Evolutionary conservation across 2,329 filamentous ascomycete species (phyloP).

Genomic region (Metarhizium robertsii): DNA sequence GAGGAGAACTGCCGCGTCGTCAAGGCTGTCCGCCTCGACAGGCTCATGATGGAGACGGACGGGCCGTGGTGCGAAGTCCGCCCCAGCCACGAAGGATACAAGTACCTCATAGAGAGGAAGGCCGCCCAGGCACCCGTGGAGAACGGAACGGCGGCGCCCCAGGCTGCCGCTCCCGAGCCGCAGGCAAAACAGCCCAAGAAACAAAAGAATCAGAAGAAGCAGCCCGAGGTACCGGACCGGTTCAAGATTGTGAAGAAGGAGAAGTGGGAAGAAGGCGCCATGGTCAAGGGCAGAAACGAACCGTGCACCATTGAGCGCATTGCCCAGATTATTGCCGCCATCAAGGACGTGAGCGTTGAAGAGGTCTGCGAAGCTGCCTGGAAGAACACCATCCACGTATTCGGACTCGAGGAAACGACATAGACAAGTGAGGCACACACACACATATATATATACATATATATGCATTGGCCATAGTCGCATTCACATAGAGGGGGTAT

Average conservation of each 20-base stretch:
- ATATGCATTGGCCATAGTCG: background rate
- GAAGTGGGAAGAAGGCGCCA: slow-evolving; percentile 76
- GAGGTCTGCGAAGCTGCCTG: slow-evolving; percentile 81
- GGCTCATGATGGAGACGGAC: slow-evolving; percentile 91
- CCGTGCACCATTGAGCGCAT: slow-evolving; percentile 79
- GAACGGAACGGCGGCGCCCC: slow-evolving; percentile 13
- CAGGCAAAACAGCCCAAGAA: slow-evolving; percentile 26
- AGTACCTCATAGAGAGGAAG: slow-evolving; percentile 46
- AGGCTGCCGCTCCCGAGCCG: slow-evolving; percentile 10
- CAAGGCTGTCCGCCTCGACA: slow-evolving; percentile 64
- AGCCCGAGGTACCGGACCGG: slow-evolving; percentile 58
- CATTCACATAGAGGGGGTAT: slow-evolving; percentile 16
- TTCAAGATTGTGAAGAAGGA: slow-evolving; percentile 92
- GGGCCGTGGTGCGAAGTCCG: slow-evolving; percentile 97
- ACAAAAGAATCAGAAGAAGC: slow-evolving; percentile 47
- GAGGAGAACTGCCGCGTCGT: slow-evolving; percentile 84
- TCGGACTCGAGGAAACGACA: slow-evolving; percentile 46
- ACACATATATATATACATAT: slow-evolving; percentile 1
- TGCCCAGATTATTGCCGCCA: slow-evolving; percentile 76
- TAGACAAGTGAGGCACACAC: slow-evolving; percentile 6
- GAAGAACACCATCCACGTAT: slow-evolving; percentile 73
- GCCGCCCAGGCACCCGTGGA: slow-evolving; percentile 13
- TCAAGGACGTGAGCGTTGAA: slow-evolving; percentile 72
- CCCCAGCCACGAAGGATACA: slow-evolving; percentile 76
- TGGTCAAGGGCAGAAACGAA: slow-evolving; percentile 95